Conservation (phyloP, 768 basidiomycete species). For the Clitopilus passeckerianus region DNA sequence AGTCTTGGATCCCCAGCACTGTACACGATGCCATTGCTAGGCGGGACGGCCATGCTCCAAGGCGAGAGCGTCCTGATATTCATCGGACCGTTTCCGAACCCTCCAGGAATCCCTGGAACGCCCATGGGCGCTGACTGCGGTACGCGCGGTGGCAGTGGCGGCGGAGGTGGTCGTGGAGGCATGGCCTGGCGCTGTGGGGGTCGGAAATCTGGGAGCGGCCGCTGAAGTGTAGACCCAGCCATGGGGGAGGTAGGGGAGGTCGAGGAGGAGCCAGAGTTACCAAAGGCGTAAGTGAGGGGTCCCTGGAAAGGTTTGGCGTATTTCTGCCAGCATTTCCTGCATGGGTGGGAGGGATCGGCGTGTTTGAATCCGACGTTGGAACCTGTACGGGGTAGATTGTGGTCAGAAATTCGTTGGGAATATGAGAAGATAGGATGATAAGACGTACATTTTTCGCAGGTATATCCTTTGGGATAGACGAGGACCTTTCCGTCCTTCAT, state of each 20-base stretch:
- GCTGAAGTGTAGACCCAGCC: slow-evolving; percentile 24
- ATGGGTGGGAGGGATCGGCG: slow-evolving; percentile 61
- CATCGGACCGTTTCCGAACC: background rate
- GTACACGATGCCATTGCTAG: slow-evolving; percentile 42
- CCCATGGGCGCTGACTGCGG: background rate
- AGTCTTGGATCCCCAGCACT: slow-evolving; percentile 64
- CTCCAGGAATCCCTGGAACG: background rate
- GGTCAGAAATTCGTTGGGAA: background rate
- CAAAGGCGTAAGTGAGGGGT: slow-evolving; percentile 49
- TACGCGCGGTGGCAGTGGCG: background rate
- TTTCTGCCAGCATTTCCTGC: slow-evolving; percentile 71
- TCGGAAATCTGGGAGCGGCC: slow-evolving; percentile 26
- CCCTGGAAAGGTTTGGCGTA: slow-evolving; percentile 59
- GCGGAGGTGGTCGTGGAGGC: slow-evolving; percentile 4
- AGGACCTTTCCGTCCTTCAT: slow-evolving; percentile 56
- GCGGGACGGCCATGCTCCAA: slow-evolving; percentile 15
- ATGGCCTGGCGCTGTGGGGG: slow-evolving; percentile 18
- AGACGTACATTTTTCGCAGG: slow-evolving; percentile 64
- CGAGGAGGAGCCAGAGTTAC: slow-evolving; percentile 6
- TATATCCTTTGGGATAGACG: slow-evolving; percentile 61
- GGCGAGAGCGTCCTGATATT: background rate
- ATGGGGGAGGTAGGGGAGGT: slow-evolving; percentile 1
- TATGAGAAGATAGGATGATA: background rate
- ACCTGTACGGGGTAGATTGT: slow-evolving; percentile 34
- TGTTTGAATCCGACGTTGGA: slow-evolving; percentile 72